phyloP scores from a whole-genome alignment of 2,329 filamentous ascomycete genomes.

The Pseudocercospora ulei region DNA sequence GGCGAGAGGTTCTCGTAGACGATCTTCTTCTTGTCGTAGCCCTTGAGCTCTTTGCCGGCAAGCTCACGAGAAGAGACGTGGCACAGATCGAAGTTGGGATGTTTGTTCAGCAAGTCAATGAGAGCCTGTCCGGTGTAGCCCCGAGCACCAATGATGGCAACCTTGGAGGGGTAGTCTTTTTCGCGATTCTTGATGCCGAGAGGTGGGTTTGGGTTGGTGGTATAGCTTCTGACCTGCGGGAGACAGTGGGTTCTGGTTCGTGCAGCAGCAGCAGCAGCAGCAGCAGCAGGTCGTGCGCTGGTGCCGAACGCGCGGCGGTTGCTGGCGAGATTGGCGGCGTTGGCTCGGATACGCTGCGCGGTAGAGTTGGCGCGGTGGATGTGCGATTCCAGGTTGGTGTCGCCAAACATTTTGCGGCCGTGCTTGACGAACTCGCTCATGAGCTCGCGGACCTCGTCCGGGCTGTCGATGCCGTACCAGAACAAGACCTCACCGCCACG shows the following conservation, averaged over 20 bases:
- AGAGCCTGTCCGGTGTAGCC: constrained; percentile 91
- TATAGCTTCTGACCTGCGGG: constrained; percentile 38
- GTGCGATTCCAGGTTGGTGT: constrained; percentile 79
- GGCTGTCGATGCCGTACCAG: constrained; percentile 83
- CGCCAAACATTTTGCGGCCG: constrained; percentile 76
- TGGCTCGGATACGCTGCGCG: constrained; percentile 51
- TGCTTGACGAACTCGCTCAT: constrained; percentile 78
- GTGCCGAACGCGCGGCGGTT: constrained; percentile 56
- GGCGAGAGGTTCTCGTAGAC: constrained; percentile 82
- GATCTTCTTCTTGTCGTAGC: constrained; percentile 83
- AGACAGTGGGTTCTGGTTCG: constrained; percentile 13
- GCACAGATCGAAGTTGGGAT: constrained; percentile 79
- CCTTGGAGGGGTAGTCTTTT: constrained; percentile 64
- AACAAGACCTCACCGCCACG: constrained; percentile 76
- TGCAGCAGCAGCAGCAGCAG: no score
- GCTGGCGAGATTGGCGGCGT: constrained; percentile 37
- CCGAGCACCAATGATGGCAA: constrained; percentile 81
- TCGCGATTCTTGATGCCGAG: constrained; percentile 80
- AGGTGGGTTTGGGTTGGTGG: constrained; percentile 81
- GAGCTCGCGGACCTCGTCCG: constrained; percentile 69
- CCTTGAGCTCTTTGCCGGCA: constrained; percentile 72
- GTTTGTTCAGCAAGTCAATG: constrained; percentile 73
- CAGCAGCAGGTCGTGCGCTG: constrained; percentile 34
- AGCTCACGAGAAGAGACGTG: constrained; percentile 93
- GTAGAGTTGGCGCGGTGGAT: constrained; percentile 67